A percentile compares a stretch with the other conserved stretches of the same genome.
Evolutionary conservation across 2,329 filamentous ascomycete species (phyloP).

Genomic region (Hypomyces rosellus): DNA sequence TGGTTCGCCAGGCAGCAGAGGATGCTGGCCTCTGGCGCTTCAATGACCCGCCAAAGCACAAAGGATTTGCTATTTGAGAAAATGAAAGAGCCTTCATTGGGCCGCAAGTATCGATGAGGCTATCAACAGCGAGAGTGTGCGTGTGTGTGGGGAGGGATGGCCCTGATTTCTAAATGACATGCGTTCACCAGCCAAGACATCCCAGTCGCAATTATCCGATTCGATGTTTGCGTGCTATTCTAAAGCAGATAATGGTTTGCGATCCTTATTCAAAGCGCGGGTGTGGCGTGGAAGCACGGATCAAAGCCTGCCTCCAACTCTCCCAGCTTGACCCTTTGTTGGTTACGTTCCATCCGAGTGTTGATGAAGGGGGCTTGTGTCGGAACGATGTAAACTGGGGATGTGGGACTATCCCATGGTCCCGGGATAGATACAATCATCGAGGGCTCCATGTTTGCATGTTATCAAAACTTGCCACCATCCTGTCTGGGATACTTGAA

Average conservation of each 20-base stretch:
- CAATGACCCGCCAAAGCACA: slow-evolving; percentile 54
- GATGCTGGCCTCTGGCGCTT: slow-evolving; percentile 73
- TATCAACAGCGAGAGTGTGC: no score
- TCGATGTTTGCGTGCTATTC: background rate
- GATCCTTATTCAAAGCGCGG: slow-evolving; percentile 12
- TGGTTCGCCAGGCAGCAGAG: slow-evolving; percentile 61
- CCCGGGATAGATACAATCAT: no score
- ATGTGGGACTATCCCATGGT: no score
- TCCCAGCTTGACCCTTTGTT: slow-evolving; percentile 10
- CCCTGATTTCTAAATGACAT: no score
- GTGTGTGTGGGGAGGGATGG: no score
- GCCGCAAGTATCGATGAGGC: no score
- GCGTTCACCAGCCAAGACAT: no score
- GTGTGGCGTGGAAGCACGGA: slow-evolving; percentile 17
- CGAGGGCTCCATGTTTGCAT: no score
- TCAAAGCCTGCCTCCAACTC: slow-evolving; percentile 2
- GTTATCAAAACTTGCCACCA: no score
- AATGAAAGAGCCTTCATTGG: background rate
- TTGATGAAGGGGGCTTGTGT: background rate
- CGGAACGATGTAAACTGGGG: background rate
- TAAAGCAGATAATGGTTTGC: background rate
- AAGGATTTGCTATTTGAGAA: slow-evolving; percentile 43
- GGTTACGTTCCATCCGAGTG: background rate
- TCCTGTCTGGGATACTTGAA: no score
- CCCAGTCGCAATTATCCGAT: no score